Conservation (phyloP, 441 rosid genomes). For the Viola pubescens region DNA sequence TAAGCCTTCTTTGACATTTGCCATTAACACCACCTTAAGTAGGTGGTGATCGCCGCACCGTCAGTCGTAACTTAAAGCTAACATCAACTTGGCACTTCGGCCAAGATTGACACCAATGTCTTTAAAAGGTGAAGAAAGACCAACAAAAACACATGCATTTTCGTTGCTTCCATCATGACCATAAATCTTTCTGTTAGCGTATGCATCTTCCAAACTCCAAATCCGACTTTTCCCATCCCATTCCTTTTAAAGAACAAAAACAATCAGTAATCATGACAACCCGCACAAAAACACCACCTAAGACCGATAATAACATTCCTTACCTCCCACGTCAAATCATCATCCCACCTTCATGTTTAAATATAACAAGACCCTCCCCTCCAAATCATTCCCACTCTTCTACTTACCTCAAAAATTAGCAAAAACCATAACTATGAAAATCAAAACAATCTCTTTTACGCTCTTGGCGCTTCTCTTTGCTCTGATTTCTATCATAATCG, state of each 20-base stretch:
- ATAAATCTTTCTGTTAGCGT: conserved; percentile 12
- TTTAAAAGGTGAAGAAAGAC: background rate
- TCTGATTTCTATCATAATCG: conserved; percentile 25
- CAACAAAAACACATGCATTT: background rate
- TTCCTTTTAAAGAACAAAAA: conserved; percentile 16
- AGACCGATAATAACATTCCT: conserved; percentile 26
- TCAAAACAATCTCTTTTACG: conserved; percentile 27
- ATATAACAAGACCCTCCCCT: background rate
- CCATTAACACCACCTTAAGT: no score
- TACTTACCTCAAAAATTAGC: background rate
- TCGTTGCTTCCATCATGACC: conserved; percentile 12
- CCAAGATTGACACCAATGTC: background rate
- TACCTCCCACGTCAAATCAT: conserved; percentile 41
- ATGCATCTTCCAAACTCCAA: conserved; percentile 11
- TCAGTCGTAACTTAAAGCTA: no score
- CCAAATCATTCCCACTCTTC: conserved; percentile 2
- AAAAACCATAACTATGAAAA: conserved; percentile 22
- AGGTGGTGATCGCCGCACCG: no score
- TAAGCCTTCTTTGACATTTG: no score
- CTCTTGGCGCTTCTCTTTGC: conserved; percentile 30
- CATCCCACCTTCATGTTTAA: conserved; percentile 2
- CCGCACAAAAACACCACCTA: conserved; percentile 3
- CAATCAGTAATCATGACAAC: conserved; percentile 9
- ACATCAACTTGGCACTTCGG: background rate
- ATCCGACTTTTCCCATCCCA: background rate